These are phyloP conservation scores for Chlamydomonas reinhardtii DNA, from an alignment of 163 green algal species.

Conservation along the genomic window DNA sequence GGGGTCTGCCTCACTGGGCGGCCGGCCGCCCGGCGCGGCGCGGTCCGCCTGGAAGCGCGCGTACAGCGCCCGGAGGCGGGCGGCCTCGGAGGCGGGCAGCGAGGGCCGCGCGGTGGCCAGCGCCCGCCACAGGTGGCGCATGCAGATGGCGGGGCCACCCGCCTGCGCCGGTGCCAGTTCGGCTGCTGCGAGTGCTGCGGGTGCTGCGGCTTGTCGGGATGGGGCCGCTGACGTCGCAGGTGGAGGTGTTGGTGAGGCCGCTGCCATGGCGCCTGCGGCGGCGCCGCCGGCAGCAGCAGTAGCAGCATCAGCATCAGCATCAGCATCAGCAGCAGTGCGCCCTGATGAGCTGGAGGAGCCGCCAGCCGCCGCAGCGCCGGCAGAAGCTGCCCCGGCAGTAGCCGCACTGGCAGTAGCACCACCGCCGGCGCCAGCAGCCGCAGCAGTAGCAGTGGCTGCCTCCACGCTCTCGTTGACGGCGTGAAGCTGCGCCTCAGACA, in stretches of 20 bases:
- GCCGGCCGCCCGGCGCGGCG: constrained; percentile 49
- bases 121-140: constrained; percentile 68
- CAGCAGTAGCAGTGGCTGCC: neutral
- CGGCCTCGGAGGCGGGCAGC: constrained; percentile 65
- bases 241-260: neutral
- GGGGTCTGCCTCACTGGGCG: constrained; percentile 4
- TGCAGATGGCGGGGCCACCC: constrained; percentile 23
- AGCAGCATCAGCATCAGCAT: neutral
- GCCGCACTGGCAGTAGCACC: neutral
- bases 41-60: constrained; percentile 59
- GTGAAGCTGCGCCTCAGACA: constrained; percentile 89
- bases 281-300: neutral
- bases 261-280: too few species aligned
- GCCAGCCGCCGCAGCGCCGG: too few species aligned
- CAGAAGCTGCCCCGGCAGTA: too few species aligned
- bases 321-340: neutral
- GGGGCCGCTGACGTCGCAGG: neutral
- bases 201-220: too few species aligned
- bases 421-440: neutral
- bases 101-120: constrained; percentile 68
- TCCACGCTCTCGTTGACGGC: constrained; percentile 84
- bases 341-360: too few species aligned
- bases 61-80: constrained; percentile 72
- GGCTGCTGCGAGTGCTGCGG: too few species aligned
- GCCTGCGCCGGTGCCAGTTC: neutral